phyloP scores from a whole-genome alignment of 1,284 basidiomycete genomes.

The Papiliotrema flavescens region DNA sequence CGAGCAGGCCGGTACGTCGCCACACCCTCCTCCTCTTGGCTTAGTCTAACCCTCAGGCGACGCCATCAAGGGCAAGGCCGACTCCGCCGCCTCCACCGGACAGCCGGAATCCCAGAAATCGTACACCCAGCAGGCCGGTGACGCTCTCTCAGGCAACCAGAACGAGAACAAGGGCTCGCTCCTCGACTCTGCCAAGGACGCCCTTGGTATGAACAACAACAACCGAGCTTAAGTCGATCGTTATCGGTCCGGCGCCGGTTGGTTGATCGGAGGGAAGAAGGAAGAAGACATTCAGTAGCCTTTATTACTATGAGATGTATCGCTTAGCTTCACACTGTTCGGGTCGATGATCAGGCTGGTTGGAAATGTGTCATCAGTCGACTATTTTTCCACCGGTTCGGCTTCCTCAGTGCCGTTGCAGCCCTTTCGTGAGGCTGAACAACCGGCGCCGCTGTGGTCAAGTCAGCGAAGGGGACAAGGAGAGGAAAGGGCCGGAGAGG shows the following conservation, averaged over 20 bases:
- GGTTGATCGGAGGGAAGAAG: too few species aligned
- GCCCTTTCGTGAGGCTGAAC: too few species aligned
- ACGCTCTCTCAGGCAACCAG: slow-evolving; percentile 25
- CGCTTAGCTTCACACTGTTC: background rate
- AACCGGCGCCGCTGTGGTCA: too few species aligned
- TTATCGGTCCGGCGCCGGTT: too few species aligned
- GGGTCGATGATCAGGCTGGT: too few species aligned
- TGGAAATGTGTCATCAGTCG: too few species aligned
- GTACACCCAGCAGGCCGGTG: slow-evolving; percentile 22
- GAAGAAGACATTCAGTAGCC: too few species aligned
- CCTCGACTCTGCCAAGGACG: slow-evolving; percentile 25
- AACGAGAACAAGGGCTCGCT: slow-evolving; percentile 24
- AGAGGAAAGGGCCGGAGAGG: too few species aligned
- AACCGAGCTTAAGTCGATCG: too few species aligned
- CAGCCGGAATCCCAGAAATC: slow-evolving; percentile 39
- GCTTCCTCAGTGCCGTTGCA: too few species aligned
- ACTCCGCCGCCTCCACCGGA: slow-evolving; percentile 32
- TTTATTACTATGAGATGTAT: background rate
- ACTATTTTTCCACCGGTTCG: too few species aligned
- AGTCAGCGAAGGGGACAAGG: too few species aligned
- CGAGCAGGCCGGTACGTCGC: slow-evolving; percentile 21
- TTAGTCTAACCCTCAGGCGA: background rate
- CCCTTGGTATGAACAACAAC: slow-evolving; percentile 18
- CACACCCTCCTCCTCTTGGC: background rate
- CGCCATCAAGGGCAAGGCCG: slow-evolving; percentile 1